Percentiles rank a stretch among this genome's conserved stretches.
Evolutionary conservation across 352 stramenopile genomes (phyloP).

Genomic region (Phytophthora parvispora): DNA sequence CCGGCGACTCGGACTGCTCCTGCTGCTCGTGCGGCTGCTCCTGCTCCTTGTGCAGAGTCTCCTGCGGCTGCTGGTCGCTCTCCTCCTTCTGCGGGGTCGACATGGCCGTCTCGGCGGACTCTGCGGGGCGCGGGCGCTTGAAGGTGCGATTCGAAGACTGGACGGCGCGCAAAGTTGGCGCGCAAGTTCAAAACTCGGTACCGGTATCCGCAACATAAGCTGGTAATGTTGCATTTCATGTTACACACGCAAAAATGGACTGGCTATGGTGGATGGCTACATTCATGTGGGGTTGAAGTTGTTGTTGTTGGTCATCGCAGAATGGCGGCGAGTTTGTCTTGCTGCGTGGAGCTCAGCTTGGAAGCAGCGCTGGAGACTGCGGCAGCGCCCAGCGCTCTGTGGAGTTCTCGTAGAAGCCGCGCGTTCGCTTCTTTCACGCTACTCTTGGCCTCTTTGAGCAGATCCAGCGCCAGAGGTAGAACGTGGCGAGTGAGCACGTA

Average conservation of each 20-base stretch:
- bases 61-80: background rate
- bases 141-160: constrained; percentile 17
- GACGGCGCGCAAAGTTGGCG: constrained; percentile 15
- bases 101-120: constrained; percentile 9
- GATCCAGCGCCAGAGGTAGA: constrained; percentile 70
- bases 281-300: background rate
- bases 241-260: background rate
- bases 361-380: constrained; percentile 30
- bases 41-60: constrained; percentile 6
- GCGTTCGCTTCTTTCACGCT: constrained; percentile 75
- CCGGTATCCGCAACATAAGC: constrained; percentile 1
- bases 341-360: constrained; percentile 65
- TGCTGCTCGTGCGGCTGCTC: background rate
- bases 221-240: background rate
- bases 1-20: background rate
- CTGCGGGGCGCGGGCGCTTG: constrained; percentile 1
- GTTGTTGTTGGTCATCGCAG: constrained; percentile 37
- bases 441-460: constrained; percentile 83
- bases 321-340: constrained; percentile 62
- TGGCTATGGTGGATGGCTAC: constrained; percentile 12
- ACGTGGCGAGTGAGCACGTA: constrained; percentile 73
- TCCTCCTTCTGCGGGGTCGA: constrained; percentile 5
- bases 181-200: constrained; percentile 22
- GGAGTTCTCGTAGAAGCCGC: constrained; percentile 47
- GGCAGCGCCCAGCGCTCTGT: constrained; percentile 20